phyloP scores from a whole-genome alignment of 2,329 filamentous ascomycete species.

The Hymenoscyphus albidus region DNA sequence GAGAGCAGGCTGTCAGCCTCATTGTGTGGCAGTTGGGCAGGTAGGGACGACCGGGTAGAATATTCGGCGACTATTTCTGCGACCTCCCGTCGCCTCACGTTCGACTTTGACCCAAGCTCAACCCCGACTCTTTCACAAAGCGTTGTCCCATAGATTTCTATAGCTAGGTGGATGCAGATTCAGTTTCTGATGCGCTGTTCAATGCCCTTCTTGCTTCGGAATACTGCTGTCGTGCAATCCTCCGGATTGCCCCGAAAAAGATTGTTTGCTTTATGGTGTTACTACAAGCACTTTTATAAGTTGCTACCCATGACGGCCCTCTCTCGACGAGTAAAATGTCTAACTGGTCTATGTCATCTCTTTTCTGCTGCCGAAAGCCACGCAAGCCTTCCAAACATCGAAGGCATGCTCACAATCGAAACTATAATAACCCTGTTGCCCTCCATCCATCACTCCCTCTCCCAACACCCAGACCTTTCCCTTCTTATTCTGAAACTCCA shows the following conservation, averaged over 20 bases:
- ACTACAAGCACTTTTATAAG: conserved; percentile 1
- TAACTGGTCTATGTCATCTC: not conserved
- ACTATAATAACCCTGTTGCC: conserved; percentile 1
- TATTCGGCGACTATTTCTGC: not conserved
- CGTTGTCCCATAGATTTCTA: not conserved
- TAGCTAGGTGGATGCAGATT: not conserved
- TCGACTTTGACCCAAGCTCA: not conserved
- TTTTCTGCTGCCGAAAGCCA: not conserved
- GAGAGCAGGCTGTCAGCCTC: not conserved
- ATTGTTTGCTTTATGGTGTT: conserved; percentile 3
- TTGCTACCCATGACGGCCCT: not conserved
- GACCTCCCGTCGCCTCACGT: not conserved
- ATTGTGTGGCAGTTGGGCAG: not conserved
- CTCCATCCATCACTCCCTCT: not conserved
- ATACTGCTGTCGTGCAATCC: conserved; percentile 2
- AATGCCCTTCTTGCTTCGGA: not conserved
- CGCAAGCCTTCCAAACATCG: not conserved
- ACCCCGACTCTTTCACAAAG: not conserved
- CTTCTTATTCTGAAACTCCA: not conserved
- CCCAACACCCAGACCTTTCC: not conserved
- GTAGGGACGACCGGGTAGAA: not conserved
- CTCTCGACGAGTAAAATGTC: not conserved
- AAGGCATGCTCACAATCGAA: not conserved
- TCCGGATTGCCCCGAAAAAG: not conserved
- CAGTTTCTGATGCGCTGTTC: conserved; percentile 1